Evolutionary conservation across 805 yeast genomes (phyloP).

Genomic region (Lipomyces sp.): DNA sequence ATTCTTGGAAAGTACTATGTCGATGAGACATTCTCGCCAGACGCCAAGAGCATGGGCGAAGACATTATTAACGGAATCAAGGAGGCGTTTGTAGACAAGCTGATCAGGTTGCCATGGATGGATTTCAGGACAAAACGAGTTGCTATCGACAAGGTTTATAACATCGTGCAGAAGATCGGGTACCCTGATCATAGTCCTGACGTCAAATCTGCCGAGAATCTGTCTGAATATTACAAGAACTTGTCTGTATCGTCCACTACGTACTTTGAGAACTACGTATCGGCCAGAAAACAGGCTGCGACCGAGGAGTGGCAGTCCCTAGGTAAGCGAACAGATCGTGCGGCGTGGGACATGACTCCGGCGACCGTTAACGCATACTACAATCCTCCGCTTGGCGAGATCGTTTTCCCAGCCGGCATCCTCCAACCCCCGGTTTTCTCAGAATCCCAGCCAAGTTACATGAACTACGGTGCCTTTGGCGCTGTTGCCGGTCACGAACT

Average conservation of each 20-base stretch:
- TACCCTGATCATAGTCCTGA: slow-evolving; percentile 35
- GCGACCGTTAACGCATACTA: slow-evolving; percentile 38
- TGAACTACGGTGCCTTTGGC: slow-evolving; percentile 38
- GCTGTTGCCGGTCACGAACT: slow-evolving; percentile 38
- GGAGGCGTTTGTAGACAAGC: slow-evolving; percentile 31
- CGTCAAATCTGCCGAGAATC: slow-evolving; percentile 26
- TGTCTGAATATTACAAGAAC: slow-evolving; percentile 33
- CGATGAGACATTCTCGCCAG: slow-evolving; percentile 34
- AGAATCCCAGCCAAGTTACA: slow-evolving; percentile 34
- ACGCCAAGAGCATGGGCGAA: slow-evolving; percentile 35
- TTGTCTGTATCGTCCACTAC: slow-evolving; percentile 23
- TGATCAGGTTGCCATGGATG: slow-evolving; percentile 34
- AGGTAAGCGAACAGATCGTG: slow-evolving; percentile 34
- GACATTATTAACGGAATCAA: slow-evolving; percentile 34
- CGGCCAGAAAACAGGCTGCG: slow-evolving; percentile 32
- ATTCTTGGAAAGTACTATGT: slow-evolving; percentile 36
- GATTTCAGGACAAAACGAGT: slow-evolving; percentile 33
- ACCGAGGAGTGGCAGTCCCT: slow-evolving; percentile 32
- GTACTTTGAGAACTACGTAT: slow-evolving; percentile 33
- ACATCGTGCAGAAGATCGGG: slow-evolving; percentile 37
- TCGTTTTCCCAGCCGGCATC: slow-evolving; percentile 38
- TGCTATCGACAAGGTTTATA: slow-evolving; percentile 34
- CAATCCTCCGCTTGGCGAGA: slow-evolving; percentile 38
- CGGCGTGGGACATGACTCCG: slow-evolving; percentile 38
- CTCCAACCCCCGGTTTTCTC: slow-evolving; percentile 37